Evolutionary conservation across 2,329 filamentous ascomycete species (phyloP).

Genomic region (Xylariaceae sp.): DNA sequence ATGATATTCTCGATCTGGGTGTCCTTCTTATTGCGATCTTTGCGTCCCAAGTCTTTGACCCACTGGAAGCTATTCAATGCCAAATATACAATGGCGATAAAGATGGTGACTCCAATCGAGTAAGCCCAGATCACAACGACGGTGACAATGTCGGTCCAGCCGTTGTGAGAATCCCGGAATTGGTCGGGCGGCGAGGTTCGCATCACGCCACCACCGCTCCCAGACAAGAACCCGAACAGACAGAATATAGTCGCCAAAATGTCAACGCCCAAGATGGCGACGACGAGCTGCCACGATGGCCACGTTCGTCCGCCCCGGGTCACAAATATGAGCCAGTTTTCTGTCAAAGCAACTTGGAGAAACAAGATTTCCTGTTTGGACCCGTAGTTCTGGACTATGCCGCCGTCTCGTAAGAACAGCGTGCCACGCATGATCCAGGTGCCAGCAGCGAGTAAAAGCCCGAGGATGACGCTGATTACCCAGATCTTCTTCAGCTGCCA

Average conservation of each 20-base stretch:
- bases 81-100: slow-evolving; percentile 63
- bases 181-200: slow-evolving; percentile 30
- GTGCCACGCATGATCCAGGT: slow-evolving; percentile 73
- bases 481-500: slow-evolving; percentile 81
- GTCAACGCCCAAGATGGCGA: slow-evolving; percentile 69
- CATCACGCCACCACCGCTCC: slow-evolving; percentile 36
- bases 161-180: slow-evolving; percentile 34
- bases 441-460: slow-evolving; percentile 61
- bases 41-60: slow-evolving; percentile 60
- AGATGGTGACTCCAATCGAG: slow-evolving; percentile 62
- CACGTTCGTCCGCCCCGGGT: slow-evolving; percentile 69
- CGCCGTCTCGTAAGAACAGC: slow-evolving; percentile 65
- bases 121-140: slow-evolving; percentile 63
- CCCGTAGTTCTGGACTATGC: slow-evolving; percentile 71
- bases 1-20: slow-evolving; percentile 65
- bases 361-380: slow-evolving; percentile 72
- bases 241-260: slow-evolving; percentile 69
- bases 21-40: slow-evolving; percentile 58
- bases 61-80: slow-evolving; percentile 55
- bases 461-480: slow-evolving; percentile 69
- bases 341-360: slow-evolving; percentile 67
- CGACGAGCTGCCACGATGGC: slow-evolving; percentile 70
- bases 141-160: slow-evolving; percentile 51
- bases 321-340: slow-evolving; percentile 79
- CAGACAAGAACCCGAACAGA: slow-evolving; percentile 70